Evolutionary conservation across 164 flowering plant species (phyloP), one percentile per base, ranked within the genome.

Genomic region (Brasenia schreberi): DNA sequence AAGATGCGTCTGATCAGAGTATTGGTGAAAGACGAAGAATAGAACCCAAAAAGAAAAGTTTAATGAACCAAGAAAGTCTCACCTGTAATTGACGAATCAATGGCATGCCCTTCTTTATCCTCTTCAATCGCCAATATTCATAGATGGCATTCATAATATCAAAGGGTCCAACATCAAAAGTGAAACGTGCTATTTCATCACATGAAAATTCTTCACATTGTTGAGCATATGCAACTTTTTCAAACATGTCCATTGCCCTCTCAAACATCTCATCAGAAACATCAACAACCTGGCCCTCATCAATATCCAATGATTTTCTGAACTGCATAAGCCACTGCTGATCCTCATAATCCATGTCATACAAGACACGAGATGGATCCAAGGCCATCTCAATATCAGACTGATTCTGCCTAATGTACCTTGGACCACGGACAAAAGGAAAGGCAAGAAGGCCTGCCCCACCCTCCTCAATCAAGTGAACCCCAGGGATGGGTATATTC

Each of bases 311-410:
- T 62, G 77, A 75, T 69, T 19, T 78, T 42, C 53, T 71, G 67
- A 64, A 65, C 70, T 70, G 72, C 63, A 65, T 58, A 66, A 89
- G 66, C 92, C 92, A 95, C 68, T 69, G 76, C 70, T 95, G 97
- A 80, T 95, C 99, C 66, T 92, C 97, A 77, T 88, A 88, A 62
- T 95, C 99, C 94, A 95, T 90, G 84, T 95, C 99, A 85, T 95
- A 95, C n/a, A 95, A 45, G 44, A 85, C 74, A 65, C 74, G 79
- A n/a, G 81, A 80, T 23, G 94, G 83, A 81, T 88, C 74, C 84
- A 95, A 69, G 44, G 97, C 99, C 89, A 87, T 84, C 43, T 95
- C 97, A 70, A 83, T 85, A 73, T 92, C 99, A 66, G 81, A 79
- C 74, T 84, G 91, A 67, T 78, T 72, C 82, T 90, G 97, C 77